Evolutionary conservation across 2,329 filamentous ascomycete genomes (phyloP).

Genomic region (Ambrosiella xylebori): DNA sequence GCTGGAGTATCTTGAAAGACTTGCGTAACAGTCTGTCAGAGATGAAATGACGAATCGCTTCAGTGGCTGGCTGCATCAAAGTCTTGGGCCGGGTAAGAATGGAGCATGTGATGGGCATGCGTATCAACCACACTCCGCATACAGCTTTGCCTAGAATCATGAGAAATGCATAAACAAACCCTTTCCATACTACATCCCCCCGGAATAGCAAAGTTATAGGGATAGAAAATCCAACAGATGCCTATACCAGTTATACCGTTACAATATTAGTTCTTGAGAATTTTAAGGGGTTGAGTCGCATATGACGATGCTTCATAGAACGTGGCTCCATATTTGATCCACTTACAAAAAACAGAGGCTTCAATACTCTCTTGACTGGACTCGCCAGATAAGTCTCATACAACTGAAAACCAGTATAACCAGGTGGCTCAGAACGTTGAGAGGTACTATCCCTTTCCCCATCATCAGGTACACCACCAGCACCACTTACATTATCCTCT

Average conservation of each 20-base stretch:
- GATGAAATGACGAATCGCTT: no score
- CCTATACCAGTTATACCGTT: not conserved
- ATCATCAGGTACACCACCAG: no score
- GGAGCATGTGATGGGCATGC: not conserved
- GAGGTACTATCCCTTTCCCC: no score
- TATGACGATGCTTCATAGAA: no score
- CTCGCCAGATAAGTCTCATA: not conserved
- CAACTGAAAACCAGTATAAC: not conserved
- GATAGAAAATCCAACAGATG: slow-evolving; percentile 24
- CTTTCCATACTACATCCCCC: slow-evolving; percentile 49
- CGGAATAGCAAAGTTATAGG: slow-evolving; percentile 54
- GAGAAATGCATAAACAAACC: slow-evolving; percentile 51
- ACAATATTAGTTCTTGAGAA: not conserved
- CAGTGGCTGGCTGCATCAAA: not conserved
- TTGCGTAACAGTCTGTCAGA: no score
- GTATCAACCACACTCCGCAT: slow-evolving; percentile 42
- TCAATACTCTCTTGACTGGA: not conserved
- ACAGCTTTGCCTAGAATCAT: slow-evolving; percentile 48
- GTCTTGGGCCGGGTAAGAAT: not conserved
- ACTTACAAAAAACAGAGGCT: slow-evolving; percentile 9
- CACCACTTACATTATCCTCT: no score
- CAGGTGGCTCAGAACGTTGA: no score
- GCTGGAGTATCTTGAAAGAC: no score
- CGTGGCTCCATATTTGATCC: not conserved
- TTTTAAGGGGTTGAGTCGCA: not conserved